Evolutionary conservation across 2,329 filamentous ascomycete genomes (phyloP).

Genomic region (Tolypocladium endophyticum): DNA sequence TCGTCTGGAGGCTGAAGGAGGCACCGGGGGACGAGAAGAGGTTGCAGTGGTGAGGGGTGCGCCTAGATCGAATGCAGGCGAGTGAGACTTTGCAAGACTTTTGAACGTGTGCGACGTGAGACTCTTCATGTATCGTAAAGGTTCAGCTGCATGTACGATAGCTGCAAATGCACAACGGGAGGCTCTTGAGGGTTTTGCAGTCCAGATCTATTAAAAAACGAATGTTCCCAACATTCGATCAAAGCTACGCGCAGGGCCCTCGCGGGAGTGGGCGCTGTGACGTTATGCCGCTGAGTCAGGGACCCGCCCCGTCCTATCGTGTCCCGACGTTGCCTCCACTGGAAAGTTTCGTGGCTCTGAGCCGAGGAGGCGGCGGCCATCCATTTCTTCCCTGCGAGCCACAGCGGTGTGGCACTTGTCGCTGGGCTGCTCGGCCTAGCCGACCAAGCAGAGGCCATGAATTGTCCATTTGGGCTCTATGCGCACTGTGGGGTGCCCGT

Average conservation of each 20-base stretch:
- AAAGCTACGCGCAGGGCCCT: background rate
- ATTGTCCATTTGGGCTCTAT: background rate
- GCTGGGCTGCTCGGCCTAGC: background rate
- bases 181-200: background rate
- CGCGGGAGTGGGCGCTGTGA: background rate
- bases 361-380: background rate
- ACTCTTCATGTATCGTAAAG: background rate
- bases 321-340: background rate
- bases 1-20: background rate
- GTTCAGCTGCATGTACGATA: background rate
- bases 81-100: background rate
- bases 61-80: background rate
- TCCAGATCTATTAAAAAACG: background rate
- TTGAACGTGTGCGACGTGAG: background rate
- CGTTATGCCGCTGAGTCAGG: background rate
- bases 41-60: background rate
- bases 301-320: background rate
- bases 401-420: background rate
- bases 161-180: background rate
- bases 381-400: background rate
- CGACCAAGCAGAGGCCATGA: background rate
- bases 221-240: background rate
- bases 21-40: background rate
- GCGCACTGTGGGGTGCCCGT: background rate
- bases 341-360: background rate